A percentile compares a stretch with the other conserved stretches of the same genome.
Conservation (phyloP, 2,329 filamentous ascomycete species). For the Fusarium paranaense region DNA sequence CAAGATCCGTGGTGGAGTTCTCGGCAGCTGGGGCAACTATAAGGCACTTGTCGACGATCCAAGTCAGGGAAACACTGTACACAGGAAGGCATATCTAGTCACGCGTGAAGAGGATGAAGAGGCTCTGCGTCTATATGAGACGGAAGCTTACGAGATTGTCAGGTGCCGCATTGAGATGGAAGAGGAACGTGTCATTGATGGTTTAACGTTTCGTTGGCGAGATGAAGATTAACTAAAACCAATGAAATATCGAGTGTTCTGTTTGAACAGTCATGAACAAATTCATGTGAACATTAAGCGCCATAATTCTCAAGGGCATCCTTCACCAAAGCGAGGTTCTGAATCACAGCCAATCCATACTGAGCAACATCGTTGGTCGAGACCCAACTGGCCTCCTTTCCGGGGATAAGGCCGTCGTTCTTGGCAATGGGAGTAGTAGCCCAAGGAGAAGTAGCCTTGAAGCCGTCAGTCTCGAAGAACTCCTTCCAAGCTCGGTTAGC, state of each 20-base stretch:
- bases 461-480: constrained; percentile 62
- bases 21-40: constrained; percentile 1
- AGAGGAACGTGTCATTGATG: not conserved
- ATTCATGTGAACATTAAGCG: not conserved
- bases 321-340: constrained; percentile 59
- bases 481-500: constrained; percentile 66
- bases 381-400: constrained; percentile 69
- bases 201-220: constrained; percentile 8
- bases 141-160: constrained; percentile 2
- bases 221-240: not conserved
- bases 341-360: constrained; percentile 68
- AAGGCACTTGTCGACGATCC: constrained; percentile 8
- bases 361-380: constrained; percentile 67
- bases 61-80: rapidly evolving
- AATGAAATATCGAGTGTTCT: not conserved
- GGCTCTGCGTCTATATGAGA: constrained; percentile 3
- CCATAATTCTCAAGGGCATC: constrained; percentile 28
- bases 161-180: constrained; percentile 4
- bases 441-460: constrained; percentile 53
- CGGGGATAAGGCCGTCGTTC: constrained; percentile 57
- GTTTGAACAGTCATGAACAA: not conserved
- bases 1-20: not conserved
- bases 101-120: constrained; percentile 1
- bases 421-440: constrained; percentile 54
- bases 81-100: not conserved